Base-by-base conservation (phyloP, 345 rosid genomes). In the Odontarrhena argentea region DNA sequence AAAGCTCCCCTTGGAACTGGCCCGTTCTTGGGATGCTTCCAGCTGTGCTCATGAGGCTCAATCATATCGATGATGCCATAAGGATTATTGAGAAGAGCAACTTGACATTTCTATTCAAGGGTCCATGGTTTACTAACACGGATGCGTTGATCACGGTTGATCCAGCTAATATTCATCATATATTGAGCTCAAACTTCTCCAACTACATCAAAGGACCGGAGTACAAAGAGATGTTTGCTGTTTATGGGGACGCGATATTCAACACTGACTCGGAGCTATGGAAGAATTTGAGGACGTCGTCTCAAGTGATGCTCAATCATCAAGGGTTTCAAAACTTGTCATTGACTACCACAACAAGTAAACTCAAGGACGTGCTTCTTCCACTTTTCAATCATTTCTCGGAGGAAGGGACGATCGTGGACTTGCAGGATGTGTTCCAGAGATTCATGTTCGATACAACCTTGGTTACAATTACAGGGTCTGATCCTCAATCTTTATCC, bases 371-470 rank as follows among this genome's bases (percentile, higher is more conserved):
- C 0, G 72, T 61, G 0, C 67, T 74, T 13, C 2, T 74, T 4
- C 78, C 80, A 14, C 53, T 76, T 28, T 70, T 79, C 2, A 65
- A 53, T 9, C 63, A 30, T 12, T 75, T 35, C 35, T 24, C 56
- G 6, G 56, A 71, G 55, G 49, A 62, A 41, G 44, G 30, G 10
- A 44, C 12, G 9, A 13, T 57, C 0, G 51, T 76, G 18, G 63
- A 82, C 52, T 68, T 76, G 26, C 83, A 82, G 22, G 78, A 77
- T 56, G 26, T 81, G 64, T 68, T 81, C 36, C 72, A 73, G 28
- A 68, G 84, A 58, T 74, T 78, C 35, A 71, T 70, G 14, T 79
- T 82, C 9, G 88, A 84, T 49, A 74, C 69, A 22, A 70, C 79
- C 1, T 51, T 80, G 38, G 41, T 63, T 5, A 54, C 66, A 11